phyloP scores from a whole-genome alignment of 768 basidiomycete genomes.

The Phylloporus scabripes region DNA sequence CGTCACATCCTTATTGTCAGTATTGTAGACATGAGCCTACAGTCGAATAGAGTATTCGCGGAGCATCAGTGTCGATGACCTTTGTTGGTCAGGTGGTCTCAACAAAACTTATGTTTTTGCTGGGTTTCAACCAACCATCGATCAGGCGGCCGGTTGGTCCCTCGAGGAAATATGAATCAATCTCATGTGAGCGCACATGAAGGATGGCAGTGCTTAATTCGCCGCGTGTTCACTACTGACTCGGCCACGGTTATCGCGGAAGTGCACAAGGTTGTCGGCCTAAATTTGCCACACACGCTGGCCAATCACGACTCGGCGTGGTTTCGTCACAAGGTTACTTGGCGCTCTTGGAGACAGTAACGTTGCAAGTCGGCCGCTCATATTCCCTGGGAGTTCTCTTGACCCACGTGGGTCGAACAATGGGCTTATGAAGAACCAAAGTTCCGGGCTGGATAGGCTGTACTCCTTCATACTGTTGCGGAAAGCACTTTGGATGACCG shows the following conservation, averaged over 20 bases:
- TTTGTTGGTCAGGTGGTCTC: background rate
- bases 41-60: too few relatives aligned
- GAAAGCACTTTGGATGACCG: constrained; percentile 3
- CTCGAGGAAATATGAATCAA: constrained; percentile 5
- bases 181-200: constrained; percentile 2
- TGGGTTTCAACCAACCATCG: constrained; percentile 5
- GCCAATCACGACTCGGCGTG: constrained; percentile 13
- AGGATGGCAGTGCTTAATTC: constrained; percentile 13
- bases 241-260: constrained; percentile 25
- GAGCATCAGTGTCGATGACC: background rate
- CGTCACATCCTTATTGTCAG: too few relatives aligned
- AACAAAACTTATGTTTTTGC: constrained; percentile 3
- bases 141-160: too few relatives aligned
- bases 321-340: constrained; percentile 8
- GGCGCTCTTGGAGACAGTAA: constrained; percentile 3
- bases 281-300: constrained; percentile 6
- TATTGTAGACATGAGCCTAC: too few relatives aligned
- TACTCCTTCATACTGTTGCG: constrained; percentile 4
- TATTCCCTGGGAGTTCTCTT: constrained; percentile 12
- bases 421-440: constrained; percentile 6
- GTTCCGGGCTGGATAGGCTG: constrained; percentile 4
- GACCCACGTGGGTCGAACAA: constrained; percentile 19
- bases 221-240: constrained; percentile 1
- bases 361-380: constrained; percentile 10
- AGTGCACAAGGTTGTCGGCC: background rate